Percentiles rank a stretch among this genome's conserved stretches.
Conservation (phyloP, 1,284 basidiomycete species). For the Boletus mariae region DNA sequence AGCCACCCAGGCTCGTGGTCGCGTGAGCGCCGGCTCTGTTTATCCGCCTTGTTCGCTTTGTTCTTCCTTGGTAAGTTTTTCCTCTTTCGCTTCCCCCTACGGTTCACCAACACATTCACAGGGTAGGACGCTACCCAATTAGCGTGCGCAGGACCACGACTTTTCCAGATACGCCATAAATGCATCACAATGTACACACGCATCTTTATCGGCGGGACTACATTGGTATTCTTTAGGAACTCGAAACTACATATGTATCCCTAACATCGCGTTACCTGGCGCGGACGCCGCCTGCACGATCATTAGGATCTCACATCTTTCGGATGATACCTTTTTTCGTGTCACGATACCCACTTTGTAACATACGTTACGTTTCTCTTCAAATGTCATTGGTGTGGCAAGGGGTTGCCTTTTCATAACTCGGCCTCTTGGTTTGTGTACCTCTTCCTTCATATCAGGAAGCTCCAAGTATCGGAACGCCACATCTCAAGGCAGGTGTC, state of each 20-base stretch:
- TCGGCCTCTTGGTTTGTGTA: not conserved
- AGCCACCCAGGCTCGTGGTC: conserved; percentile 24
- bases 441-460: not conserved
- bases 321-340: conserved; percentile 15
- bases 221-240: conserved; percentile 1
- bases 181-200: conserved; percentile 27
- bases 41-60: not conserved
- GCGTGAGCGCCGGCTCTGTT: not conserved
- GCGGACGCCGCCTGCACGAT: conserved; percentile 7
- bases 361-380: conserved; percentile 1
- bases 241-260: conserved; percentile 20
- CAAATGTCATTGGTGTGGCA: conserved; percentile 17
- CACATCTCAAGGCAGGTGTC: not conserved
- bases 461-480: not conserved
- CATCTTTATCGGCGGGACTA: conserved; percentile 21
- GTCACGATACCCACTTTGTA: conserved; percentile 19
- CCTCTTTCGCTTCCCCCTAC: not conserved
- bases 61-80: not conserved
- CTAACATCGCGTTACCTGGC: conserved; percentile 17
- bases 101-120: not conserved
- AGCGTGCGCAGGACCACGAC: not conserved
- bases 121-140: conserved; percentile 4
- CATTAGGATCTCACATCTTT: not conserved
- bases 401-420: conserved; percentile 17
- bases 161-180: conserved; percentile 10